Base-by-base conservation (phyloP, 495 filamentous ascomycete species). In the Parathielavia hyrcaniae region DNA sequence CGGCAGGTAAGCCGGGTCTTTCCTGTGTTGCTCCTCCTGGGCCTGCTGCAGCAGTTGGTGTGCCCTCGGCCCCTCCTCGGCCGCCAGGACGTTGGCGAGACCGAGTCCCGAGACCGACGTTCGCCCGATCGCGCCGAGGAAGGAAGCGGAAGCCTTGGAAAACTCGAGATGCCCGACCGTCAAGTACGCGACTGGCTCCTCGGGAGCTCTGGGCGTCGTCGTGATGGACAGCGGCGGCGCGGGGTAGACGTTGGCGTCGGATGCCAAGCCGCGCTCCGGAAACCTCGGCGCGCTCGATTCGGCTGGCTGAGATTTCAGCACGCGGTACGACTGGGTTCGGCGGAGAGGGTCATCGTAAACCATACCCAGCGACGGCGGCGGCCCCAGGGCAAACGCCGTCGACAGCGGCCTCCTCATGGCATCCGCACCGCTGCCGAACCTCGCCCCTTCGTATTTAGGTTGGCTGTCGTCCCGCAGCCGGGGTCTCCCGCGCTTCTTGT, bases 401-500 rank as follows among this genome's bases (percentile, higher is more conserved):
- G 75, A 73, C 23, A 74, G 50, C 22, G 78, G 79, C 58, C 78
- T 66, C 57, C 77, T 73, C 61, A 78, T 73, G 48, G 68, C 61
- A 30, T 79, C 76, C 46, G 63, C 60, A 41, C 66, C 71, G 59
- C 67, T 73, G 50, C 70, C 71, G 62, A 74, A 79, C 64, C 75
- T 74, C 23, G 73, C 60, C 16, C 70, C 64, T 50, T 84, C 80
- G 58, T 78, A 83, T 60, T 80, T 78, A 26, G 74, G 65, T 61
- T 83, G 76, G 60, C 76, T 71, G 52, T 97, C 93, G 64, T 96
- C 91, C 67, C 92, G 87, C 65, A 98, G 77, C 51, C 93, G 86
- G 63, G 93, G 93, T 56, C 93, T 81, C 20, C 93, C 93, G 59
- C 93, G 80, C 69, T 97, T 97, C 74, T 97, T 98, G 73, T 97